Conservation (phyloP, 225 moss, liverwort and hornwort genomes). For the Pseudisothecium myosuroides region DNA sequence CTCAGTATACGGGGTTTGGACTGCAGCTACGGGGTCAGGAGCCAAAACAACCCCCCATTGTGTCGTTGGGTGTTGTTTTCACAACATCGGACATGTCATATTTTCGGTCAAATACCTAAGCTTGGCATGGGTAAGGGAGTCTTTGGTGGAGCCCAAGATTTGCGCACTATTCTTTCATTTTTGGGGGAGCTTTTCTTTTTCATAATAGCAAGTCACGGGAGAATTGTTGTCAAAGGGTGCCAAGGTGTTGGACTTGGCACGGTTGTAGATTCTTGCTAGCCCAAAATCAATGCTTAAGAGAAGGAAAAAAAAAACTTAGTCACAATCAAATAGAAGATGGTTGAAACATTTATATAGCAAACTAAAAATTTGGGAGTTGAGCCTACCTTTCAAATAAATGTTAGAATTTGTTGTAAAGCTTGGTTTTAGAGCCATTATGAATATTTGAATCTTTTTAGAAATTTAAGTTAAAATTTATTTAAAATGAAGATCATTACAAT, state of each 20-base stretch:
- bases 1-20: too few relatives aligned
- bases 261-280: fast-evolving
- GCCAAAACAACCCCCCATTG: fast-evolving
- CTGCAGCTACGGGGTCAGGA: too few relatives aligned
- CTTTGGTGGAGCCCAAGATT: fast-evolving
- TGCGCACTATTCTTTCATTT: neutral
- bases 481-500: too few relatives aligned
- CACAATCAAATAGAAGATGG: neutral
- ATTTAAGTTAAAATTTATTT: neutral
- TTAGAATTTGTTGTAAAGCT: neutral
- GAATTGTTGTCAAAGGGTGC: too few relatives aligned
- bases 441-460: neutral
- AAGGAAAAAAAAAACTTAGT: neutral
- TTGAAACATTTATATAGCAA: neutral
- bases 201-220: fast-evolving
- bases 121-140: fast-evolving
- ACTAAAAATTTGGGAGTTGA: neutral
- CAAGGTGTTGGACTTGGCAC: fast-evolving
- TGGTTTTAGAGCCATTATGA: neutral
- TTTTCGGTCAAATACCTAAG: fast-evolving
- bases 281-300: neutral
- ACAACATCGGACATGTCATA: fast-evolving
- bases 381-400: neutral
- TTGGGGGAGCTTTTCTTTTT: fast-evolving
- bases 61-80: fast-evolving